Evolutionary conservation across 441 rosid genomes (phyloP).

Genomic region (Erodium texanum): DNA sequence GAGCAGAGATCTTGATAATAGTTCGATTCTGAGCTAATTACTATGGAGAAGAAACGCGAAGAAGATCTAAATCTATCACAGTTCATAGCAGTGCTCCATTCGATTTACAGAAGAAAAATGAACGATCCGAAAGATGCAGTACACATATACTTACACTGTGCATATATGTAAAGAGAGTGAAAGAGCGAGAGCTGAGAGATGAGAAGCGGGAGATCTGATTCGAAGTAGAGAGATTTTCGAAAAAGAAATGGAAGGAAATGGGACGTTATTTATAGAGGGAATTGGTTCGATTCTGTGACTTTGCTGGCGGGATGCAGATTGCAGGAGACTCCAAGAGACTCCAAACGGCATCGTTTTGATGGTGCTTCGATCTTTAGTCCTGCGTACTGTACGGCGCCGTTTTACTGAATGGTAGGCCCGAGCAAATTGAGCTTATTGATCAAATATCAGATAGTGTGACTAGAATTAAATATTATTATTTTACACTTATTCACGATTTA

Average conservation of each 20-base stretch:
- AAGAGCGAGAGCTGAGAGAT: background rate
- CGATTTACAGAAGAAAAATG: background rate
- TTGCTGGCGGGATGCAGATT: too few species aligned
- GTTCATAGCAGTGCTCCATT: background rate
- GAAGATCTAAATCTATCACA: background rate
- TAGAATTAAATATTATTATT: too few species aligned
- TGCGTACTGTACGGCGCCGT: too few species aligned
- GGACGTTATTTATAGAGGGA: background rate
- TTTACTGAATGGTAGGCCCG: too few species aligned
- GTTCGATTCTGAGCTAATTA: background rate
- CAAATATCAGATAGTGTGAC: too few species aligned
- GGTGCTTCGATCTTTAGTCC: too few species aligned
- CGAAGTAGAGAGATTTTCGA: background rate
- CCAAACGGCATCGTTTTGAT: too few species aligned
- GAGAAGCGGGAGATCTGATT: background rate
- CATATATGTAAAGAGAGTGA: background rate
- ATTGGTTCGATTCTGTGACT: background rate
- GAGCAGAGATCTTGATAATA: background rate
- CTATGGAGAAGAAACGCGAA: background rate
- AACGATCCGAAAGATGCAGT: background rate
- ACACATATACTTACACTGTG: background rate
- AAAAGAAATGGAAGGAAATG: background rate
- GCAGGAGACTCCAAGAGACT: too few species aligned
- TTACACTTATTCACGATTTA: too few species aligned
- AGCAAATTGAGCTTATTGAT: too few species aligned